Percentiles rank a stretch among this genome's conserved stretches.
Conservation (phyloP, 202 grass and related monocot genomes). For the Carex sylvatica region DNA sequence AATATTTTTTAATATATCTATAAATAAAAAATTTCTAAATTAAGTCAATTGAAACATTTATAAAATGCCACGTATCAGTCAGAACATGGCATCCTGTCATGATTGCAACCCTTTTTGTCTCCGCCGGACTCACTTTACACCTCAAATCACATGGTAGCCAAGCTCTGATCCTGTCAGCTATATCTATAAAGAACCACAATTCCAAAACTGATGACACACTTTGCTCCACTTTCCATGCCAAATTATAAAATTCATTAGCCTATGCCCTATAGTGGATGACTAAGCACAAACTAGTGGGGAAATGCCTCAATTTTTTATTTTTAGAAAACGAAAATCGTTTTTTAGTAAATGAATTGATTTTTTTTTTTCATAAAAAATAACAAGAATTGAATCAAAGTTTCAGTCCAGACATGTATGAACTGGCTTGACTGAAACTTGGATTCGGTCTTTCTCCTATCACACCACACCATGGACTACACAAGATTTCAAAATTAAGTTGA, state of each 20-base stretch:
- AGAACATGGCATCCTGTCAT: background rate
- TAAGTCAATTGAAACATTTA: background rate
- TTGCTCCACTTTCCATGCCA: conserved; percentile 15
- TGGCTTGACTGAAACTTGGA: too few species aligned
- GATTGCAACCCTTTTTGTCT: background rate
- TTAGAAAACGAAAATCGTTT: too few species aligned
- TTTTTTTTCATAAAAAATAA: too few species aligned
- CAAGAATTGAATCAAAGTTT: too few species aligned
- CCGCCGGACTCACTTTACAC: conserved; percentile 41
- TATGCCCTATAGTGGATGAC: conserved; percentile 10
- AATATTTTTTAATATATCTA: too few species aligned
- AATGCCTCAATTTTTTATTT: too few species aligned
- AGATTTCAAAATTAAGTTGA: too few species aligned
- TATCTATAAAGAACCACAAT: conserved; percentile 21
- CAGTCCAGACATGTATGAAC: too few species aligned
- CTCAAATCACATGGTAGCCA: conserved; percentile 59
- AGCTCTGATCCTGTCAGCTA: conserved; percentile 30
- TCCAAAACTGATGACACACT: conserved; percentile 32
- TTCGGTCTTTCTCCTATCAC: too few species aligned
- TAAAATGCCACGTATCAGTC: conserved; percentile 4
- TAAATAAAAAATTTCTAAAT: too few species aligned
- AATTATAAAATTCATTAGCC: conserved; percentile 27
- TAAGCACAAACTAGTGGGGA: conserved; percentile 21
- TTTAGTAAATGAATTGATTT: too few species aligned
- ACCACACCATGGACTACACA: too few species aligned